These are phyloP conservation scores for Keithomyces neogunnii DNA, from an alignment of 2,329 filamentous ascomycete genomes.

Conservation along the genomic window DNA sequence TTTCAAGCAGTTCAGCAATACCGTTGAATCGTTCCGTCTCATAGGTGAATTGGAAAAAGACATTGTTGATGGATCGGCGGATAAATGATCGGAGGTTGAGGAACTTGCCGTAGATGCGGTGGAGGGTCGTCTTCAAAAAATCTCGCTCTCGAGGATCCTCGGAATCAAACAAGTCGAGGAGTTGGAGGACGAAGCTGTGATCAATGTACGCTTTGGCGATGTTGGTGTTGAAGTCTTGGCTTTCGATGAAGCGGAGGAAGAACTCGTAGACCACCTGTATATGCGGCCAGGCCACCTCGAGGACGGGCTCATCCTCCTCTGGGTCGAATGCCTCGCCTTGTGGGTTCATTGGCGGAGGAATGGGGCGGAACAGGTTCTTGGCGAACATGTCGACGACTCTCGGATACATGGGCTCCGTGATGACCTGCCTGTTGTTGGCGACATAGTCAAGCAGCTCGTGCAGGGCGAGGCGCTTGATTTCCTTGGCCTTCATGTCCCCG, in stretches of 20 bases:
- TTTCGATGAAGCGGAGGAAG: conserved; percentile 97
- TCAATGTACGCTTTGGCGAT: conserved; percentile 99
- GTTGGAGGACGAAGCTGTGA: conserved; percentile 90
- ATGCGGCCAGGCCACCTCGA: conserved; percentile 98
- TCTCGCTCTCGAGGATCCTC: conserved; percentile 95
- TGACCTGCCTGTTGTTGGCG: conserved; percentile 95
- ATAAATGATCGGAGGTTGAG: conserved; percentile 96
- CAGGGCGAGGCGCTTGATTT: conserved; percentile 93
- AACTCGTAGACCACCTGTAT: conserved; percentile 99
- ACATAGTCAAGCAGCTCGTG: conserved; percentile 97
- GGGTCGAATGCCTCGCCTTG: conserved; percentile 98
- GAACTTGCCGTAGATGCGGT: conserved; percentile 98
- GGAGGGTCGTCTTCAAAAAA: conserved; percentile 95
- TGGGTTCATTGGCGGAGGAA: conserved; percentile 93
- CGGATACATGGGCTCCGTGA: conserved; percentile 98
- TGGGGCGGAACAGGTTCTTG: conserved; percentile 96
- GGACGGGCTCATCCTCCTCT: conserved; percentile 94
- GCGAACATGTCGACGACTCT: conserved; percentile 98
- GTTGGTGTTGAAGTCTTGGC: conserved; percentile 99
- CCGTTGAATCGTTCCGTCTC: conserved; percentile 98
- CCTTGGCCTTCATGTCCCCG: conserved; percentile 98
- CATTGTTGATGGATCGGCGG: conserved; percentile 96
- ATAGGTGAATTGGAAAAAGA: conserved; percentile 99
- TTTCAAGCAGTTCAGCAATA: conserved; percentile 92
- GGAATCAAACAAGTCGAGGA: conserved; percentile 96